A percentile compares a stretch with the other conserved stretches of the same genome.
These are phyloP conservation scores for Podospora pseudopauciseta DNA, from an alignment of 495 filamentous ascomycete species.

Conservation along the genomic window DNA sequence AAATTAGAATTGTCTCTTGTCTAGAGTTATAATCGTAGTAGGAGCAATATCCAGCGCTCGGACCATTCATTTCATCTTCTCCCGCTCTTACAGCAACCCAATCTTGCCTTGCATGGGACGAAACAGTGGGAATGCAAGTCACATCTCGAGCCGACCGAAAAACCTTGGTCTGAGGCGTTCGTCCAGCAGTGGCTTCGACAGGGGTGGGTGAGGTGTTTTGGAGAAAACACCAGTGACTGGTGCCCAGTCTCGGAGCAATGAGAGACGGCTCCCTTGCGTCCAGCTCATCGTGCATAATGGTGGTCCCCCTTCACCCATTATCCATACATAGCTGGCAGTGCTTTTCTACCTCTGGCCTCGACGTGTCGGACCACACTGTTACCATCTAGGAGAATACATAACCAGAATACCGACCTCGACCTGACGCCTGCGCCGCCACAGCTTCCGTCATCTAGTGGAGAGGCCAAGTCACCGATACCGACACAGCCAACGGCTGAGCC, in stretches of 20 bases:
- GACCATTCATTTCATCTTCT: constrained; percentile 6
- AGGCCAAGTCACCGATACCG: background rate
- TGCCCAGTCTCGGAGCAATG: constrained; percentile 7
- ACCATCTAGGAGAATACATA: background rate
- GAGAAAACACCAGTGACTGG: background rate
- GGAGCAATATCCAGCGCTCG: background rate
- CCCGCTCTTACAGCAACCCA: constrained; percentile 4
- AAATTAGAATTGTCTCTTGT: background rate
- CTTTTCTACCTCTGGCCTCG: background rate
- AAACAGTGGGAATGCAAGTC: constrained; percentile 7
- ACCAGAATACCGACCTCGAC: background rate
- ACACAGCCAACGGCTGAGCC: background rate
- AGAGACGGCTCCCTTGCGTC: constrained; percentile 6
- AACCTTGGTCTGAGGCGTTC: constrained; percentile 1
- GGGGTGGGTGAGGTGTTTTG: constrained; percentile 5
- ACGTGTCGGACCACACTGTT: background rate
- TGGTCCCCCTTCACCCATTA: background rate
- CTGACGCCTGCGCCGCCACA: constrained; percentile 3
- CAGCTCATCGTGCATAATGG: constrained; percentile 39
- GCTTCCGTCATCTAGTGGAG: constrained; percentile 1
- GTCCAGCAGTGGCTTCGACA: constrained; percentile 5
- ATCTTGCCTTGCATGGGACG: constrained; percentile 5
- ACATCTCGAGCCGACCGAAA: constrained; percentile 2
- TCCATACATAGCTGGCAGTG: constrained; percentile 7
- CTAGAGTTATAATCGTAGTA: background rate